These are phyloP conservation scores for Ramaria sp. DNA, from an alignment of 768 basidiomycete species.

Conservation along the genomic window DNA sequence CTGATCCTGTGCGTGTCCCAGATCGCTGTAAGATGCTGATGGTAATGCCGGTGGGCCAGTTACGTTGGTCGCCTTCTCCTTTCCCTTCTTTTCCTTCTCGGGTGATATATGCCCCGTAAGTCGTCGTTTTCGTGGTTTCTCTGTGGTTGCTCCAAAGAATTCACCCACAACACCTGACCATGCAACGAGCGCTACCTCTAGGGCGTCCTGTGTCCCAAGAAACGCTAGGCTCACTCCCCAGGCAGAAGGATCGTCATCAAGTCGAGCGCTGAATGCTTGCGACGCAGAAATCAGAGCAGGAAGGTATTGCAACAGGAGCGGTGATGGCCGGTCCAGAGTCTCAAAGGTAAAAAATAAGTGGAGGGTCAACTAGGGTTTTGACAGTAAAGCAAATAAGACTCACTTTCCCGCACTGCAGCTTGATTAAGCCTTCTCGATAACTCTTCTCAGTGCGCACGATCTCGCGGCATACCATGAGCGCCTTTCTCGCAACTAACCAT, in stretches of 20 bases:
- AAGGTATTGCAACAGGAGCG: slow-evolving; percentile 41
- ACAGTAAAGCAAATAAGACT: slow-evolving; percentile 7
- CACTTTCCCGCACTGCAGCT: slow-evolving; percentile 28
- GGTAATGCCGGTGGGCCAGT: neutral
- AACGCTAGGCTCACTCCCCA: slow-evolving; percentile 56
- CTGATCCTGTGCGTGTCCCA: neutral
- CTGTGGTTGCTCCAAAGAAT: slow-evolving; percentile 19
- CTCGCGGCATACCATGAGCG: slow-evolving; percentile 37
- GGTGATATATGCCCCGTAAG: too few relatives aligned
- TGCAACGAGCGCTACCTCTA: slow-evolving; percentile 45
- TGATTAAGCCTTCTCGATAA: slow-evolving; percentile 29
- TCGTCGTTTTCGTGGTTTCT: neutral
- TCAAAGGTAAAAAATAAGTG: slow-evolving; percentile 15
- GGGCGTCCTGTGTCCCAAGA: slow-evolving; percentile 36
- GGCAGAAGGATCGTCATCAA: slow-evolving; percentile 53
- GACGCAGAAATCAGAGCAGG: slow-evolving; percentile 42
- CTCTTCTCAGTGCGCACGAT: slow-evolving; percentile 36
- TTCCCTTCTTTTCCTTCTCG: neutral
- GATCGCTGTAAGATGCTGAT: neutral
- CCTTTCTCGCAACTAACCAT: slow-evolving; percentile 29
- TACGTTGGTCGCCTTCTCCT: neutral
- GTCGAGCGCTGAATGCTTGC: slow-evolving; percentile 35
- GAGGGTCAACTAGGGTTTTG: neutral
- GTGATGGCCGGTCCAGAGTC: slow-evolving; percentile 26
- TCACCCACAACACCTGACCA: slow-evolving; percentile 45